Evolutionary conservation across 2,329 filamentous ascomycete genomes (phyloP), one percentile per base, ranked within the genome.

Genomic region (Fusarium praegraminearum): DNA sequence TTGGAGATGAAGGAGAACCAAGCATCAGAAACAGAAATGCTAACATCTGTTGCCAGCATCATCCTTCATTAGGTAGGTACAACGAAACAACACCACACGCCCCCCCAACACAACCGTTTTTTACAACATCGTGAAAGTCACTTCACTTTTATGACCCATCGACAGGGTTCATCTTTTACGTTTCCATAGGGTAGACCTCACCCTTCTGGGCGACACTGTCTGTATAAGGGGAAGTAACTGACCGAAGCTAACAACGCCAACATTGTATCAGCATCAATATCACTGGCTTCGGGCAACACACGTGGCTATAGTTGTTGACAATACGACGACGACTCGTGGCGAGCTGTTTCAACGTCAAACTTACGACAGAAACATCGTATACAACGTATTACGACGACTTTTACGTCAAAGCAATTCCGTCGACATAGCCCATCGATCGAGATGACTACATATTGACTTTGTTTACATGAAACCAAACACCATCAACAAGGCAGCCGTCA

Each of bases 91-190:
- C 40, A 59, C 40, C 32, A 24, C 24, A 57, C 38, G 32, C 58
- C 5, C 54, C 54, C 47, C 43, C 41, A 62, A 22, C 36, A 35
- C 45, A 55, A 32, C 41, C 45, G 44, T 54, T 24, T 35, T 53
- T 63, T 55, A 52, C 28, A 13, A 46, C 67, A 70, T 70, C 57
- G 62, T 60, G 67, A 60, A 56, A 57, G 49, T 47, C 43, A 24
- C 40, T 43, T 67, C 16, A 26, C 24, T 13, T 13, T n/a, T 16
- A 46, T 67, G 46, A 35, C 40, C 50, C 55, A 49, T 57, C 22
- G 43, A 36, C 66, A 59, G 50, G 56, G 61, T 69, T 54, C 56
- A 22, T 20, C 15, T 57, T 50, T 55, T 54, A 64, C 62, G 44
- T 51, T 61, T 43, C 28, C 26, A 35, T 38, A 63, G 58, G 57